Conservation (phyloP, 441 rosid genomes). For the Biscutella auriculata region DNA sequence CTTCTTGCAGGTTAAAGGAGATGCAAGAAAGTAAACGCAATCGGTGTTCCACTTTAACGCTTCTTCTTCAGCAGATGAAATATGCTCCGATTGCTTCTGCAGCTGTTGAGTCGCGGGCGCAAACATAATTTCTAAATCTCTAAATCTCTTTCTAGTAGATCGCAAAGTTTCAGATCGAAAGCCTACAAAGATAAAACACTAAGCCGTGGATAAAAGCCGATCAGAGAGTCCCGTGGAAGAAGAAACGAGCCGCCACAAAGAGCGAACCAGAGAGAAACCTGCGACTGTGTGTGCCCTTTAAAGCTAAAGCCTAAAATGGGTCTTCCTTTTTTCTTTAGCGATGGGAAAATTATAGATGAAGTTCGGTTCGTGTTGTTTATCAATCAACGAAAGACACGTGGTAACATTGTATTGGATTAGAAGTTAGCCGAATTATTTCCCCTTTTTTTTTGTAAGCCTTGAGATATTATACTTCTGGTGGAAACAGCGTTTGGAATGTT, state of each 20-base stretch:
- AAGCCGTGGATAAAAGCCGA: not conserved
- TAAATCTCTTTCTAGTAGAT: slow-evolving; percentile 5
- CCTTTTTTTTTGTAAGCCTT: not conserved
- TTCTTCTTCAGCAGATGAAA: slow-evolving; percentile 64
- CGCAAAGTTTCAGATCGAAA: slow-evolving; percentile 20
- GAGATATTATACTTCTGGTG: not conserved
- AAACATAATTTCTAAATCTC: slow-evolving; percentile 38
- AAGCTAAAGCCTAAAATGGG: slow-evolving; percentile 15
- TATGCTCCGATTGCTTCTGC: slow-evolving; percentile 19
- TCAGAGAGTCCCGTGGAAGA: slow-evolving; percentile 7
- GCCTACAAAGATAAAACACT: not conserved
- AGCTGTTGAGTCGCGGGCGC: slow-evolving; percentile 31
- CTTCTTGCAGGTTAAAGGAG: slow-evolving; percentile 97
- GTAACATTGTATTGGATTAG: not conserved
- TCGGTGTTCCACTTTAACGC: slow-evolving; percentile 85
- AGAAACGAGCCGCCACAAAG: slow-evolving; percentile 24
- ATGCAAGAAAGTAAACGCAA: slow-evolving; percentile 94
- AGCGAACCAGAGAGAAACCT: slow-evolving; percentile 16
- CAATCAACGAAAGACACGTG: not conserved
- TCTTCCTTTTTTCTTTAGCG: not conserved
- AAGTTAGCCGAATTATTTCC: not conserved
- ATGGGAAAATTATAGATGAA: not conserved
- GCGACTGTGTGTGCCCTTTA: slow-evolving; percentile 16
- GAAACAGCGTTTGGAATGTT: slow-evolving; percentile 6
- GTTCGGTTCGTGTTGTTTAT: slow-evolving; percentile 7